Conservation (phyloP, 75 land plant species). For the Pinus taeda region DNA sequence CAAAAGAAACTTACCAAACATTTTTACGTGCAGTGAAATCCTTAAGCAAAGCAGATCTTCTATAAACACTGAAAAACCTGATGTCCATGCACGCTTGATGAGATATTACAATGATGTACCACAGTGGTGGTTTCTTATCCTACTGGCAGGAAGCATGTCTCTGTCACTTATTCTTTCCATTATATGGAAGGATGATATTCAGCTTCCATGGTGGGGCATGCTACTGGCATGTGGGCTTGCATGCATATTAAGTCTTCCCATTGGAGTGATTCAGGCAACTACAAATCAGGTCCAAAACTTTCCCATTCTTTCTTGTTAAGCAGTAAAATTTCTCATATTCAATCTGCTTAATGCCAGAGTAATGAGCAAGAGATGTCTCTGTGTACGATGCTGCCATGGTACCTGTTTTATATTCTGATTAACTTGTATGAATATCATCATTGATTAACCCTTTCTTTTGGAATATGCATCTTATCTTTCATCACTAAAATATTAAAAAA, state of each 20-base stretch:
- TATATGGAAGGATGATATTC: slow-evolving; percentile 22
- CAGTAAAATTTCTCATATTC: too few species aligned
- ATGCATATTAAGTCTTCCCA: slow-evolving; percentile 25
- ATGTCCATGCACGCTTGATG: slow-evolving; percentile 29
- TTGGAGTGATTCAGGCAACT: slow-evolving; percentile 32
- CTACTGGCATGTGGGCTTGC: slow-evolving; percentile 30
- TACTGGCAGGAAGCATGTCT: slow-evolving; percentile 7
- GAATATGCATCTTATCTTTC: too few species aligned
- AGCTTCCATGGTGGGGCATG: slow-evolving; percentile 40
- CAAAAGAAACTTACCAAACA: not conserved
- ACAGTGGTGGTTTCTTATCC: slow-evolving; percentile 21
- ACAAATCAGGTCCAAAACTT: slow-evolving; percentile 24
- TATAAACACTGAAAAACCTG: slow-evolving; percentile 8
- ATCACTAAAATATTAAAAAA: too few species aligned
- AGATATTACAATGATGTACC: slow-evolving; percentile 19
- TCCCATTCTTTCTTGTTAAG: too few species aligned
- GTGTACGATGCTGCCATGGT: too few species aligned
- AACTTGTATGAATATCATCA: too few species aligned
- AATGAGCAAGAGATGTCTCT: too few species aligned
- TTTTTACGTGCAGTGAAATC: slow-evolving; percentile 19
- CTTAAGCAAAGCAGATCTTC: slow-evolving; percentile 18
- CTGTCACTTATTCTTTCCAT: slow-evolving; percentile 13
- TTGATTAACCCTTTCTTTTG: too few species aligned
- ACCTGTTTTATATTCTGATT: too few species aligned
- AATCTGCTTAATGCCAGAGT: too few species aligned